phyloP scores from a whole-genome alignment of 2,329 filamentous ascomycete species.

The Gaeumannomyces sp. region DNA sequence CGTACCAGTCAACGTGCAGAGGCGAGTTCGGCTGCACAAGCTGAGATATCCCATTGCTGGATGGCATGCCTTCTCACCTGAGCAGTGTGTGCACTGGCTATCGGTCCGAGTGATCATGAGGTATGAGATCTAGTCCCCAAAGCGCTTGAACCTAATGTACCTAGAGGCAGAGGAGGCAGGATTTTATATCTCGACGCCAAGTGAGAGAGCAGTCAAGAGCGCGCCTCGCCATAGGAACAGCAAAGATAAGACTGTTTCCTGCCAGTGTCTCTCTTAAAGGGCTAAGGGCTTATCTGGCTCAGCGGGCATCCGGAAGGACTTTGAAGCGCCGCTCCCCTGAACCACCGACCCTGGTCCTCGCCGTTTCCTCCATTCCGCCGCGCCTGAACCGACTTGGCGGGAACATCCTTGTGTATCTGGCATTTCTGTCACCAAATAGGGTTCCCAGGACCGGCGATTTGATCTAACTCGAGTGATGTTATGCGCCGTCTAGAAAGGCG shows the following conservation, averaged over 20 bases:
- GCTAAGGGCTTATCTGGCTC: not conserved
- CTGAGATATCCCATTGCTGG: not conserved
- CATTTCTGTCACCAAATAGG: too few species aligned
- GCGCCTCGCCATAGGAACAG: too few species aligned
- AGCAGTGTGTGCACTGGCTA: not conserved
- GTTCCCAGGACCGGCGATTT: not conserved
- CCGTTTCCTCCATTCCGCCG: not conserved
- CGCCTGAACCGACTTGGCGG: not conserved
- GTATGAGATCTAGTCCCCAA: not conserved
- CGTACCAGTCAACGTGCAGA: not conserved
- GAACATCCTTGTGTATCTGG: not conserved
- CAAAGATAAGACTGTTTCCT: not conserved
- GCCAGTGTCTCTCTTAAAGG: not conserved
- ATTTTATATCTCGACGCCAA: not conserved
- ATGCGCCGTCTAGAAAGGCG: not conserved
- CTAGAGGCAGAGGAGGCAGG: not conserved
- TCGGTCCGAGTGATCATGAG: not conserved
- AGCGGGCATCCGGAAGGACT: too few species aligned
- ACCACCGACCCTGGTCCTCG: not conserved
- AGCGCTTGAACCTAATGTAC: not conserved
- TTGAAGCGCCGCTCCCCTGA: not conserved
- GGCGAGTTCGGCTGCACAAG: not conserved
- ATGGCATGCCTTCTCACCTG: not conserved
- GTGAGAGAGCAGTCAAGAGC: not conserved
- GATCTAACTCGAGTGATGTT: not conserved